Percentiles rank a stretch among this genome's conserved stretches.
Conservation (phyloP, 2,329 filamentous ascomycete species). For the Cordyceps tenuipes region DNA sequence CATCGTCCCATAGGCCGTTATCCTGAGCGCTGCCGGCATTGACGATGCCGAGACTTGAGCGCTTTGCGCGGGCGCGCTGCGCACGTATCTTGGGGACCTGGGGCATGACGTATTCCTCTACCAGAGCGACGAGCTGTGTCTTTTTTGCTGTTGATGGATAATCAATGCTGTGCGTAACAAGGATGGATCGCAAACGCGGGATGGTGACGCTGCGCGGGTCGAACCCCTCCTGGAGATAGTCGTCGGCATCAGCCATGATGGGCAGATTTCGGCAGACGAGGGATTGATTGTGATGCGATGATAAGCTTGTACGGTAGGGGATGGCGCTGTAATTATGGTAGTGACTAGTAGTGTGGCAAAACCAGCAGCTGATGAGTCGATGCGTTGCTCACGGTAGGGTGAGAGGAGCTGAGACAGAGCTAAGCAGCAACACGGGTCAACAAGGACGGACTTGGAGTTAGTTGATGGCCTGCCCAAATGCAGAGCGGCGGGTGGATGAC, state of each 20-base stretch:
- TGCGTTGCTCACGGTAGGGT: not conserved
- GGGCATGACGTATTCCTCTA: constrained; percentile 69
- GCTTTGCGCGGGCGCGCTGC: constrained; percentile 68
- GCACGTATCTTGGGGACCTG: constrained; percentile 69
- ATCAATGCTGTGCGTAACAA: constrained; percentile 77
- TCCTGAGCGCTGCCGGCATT: constrained; percentile 60
- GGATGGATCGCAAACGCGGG: constrained; percentile 79
- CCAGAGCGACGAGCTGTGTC: constrained; percentile 73
- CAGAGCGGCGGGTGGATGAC: not conserved
- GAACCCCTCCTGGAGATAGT: constrained; percentile 82
- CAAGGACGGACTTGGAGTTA: not conserved
- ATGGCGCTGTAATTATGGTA: not conserved
- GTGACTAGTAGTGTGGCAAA: not conserved
- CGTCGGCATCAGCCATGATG: constrained; percentile 59
- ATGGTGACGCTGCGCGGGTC: constrained; percentile 78
- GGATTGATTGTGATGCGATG: not conserved
- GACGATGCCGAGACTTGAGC: constrained; percentile 78
- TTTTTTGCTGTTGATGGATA: constrained; percentile 93
- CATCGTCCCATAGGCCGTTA: constrained; percentile 50
- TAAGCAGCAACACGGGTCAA: constrained; percentile 9
- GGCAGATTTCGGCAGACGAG: not conserved
- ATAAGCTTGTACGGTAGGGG: not conserved
- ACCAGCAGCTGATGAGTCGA: not conserved
- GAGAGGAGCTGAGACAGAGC: constrained; percentile 8
- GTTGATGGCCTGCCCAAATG: not conserved